Evolutionary conservation across 2,329 filamentous ascomycete species (phyloP).

Genomic region (Diaporthe amygdali): DNA sequence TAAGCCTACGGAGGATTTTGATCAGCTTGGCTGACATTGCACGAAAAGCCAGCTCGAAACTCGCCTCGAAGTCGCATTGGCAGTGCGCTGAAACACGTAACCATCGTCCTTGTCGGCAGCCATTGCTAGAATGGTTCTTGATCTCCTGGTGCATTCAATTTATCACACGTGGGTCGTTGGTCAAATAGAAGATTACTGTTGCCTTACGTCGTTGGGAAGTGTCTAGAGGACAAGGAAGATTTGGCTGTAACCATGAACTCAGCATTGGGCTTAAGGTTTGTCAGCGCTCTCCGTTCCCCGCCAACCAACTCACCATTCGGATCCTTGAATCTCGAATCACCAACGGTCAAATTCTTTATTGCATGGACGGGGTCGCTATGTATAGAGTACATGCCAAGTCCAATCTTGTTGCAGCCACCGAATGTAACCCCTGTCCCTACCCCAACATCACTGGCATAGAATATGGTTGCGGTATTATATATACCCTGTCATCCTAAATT

Average conservation of each 20-base stretch:
- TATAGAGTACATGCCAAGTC: neutral
- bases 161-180: neutral
- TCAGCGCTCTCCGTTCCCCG: neutral
- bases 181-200: no score
- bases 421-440: neutral
- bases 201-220: neutral
- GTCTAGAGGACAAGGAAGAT: neutral
- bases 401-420: neutral
- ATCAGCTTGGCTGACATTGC: neutral
- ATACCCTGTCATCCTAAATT: neutral
- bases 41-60: no score
- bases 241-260: conserved; percentile 17
- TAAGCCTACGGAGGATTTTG: neutral
- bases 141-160: neutral
- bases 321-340: neutral
- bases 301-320: neutral
- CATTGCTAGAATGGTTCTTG: neutral
- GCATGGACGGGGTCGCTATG: neutral
- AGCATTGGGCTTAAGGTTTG: neutral
- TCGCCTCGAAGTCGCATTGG: neutral
- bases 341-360: neutral
- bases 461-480: no score
- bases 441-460: neutral
- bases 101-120: neutral
- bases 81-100: neutral